phyloP scores from a whole-genome alignment of 2,329 filamentous ascomycete genomes.

The Aureobasidium sp. region DNA sequence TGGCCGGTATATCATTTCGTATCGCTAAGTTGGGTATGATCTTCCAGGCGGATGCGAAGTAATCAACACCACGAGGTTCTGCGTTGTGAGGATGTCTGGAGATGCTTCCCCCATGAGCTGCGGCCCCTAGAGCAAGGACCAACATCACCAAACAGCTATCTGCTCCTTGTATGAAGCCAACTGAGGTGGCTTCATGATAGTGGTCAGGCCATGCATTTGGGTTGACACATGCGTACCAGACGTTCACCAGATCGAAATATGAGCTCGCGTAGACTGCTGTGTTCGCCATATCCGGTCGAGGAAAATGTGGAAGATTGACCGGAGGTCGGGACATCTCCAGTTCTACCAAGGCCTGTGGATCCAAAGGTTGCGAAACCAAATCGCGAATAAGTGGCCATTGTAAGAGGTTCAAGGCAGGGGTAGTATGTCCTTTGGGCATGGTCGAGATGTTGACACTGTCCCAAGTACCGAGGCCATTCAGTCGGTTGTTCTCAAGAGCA shows the following conservation, averaged over 20 bases:
- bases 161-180: conserved; percentile 66
- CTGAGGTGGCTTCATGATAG: conserved; percentile 65
- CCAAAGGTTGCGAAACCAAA: conserved; percentile 66
- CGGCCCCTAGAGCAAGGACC: conserved; percentile 68
- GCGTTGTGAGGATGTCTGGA: conserved; percentile 59
- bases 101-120: conserved; percentile 66
- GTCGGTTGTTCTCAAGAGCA: conserved; percentile 19
- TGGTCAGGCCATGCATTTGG: conserved; percentile 70
- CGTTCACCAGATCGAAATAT: conserved; percentile 72
- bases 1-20: conserved; percentile 65
- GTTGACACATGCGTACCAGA: conserved; percentile 81
- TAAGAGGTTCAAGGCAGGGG: conserved; percentile 66
- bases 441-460: conserved; percentile 62
- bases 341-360: conserved; percentile 72
- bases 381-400: conserved; percentile 76
- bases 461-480: conserved; percentile 62
- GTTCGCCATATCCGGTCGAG: conserved; percentile 65
- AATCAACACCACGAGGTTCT: conserved; percentile 66
- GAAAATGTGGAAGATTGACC: conserved; percentile 48
- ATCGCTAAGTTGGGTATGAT: conserved; percentile 72
- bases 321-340: conserved; percentile 72
- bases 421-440: conserved; percentile 79
- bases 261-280: conserved; percentile 66
- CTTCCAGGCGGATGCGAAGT: conserved; percentile 73
- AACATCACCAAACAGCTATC: conserved; percentile 76